These are phyloP conservation scores for Dothideomycetes sp. DNA, from an alignment of 2,329 filamentous ascomycete species.

Conservation along the genomic window DNA sequence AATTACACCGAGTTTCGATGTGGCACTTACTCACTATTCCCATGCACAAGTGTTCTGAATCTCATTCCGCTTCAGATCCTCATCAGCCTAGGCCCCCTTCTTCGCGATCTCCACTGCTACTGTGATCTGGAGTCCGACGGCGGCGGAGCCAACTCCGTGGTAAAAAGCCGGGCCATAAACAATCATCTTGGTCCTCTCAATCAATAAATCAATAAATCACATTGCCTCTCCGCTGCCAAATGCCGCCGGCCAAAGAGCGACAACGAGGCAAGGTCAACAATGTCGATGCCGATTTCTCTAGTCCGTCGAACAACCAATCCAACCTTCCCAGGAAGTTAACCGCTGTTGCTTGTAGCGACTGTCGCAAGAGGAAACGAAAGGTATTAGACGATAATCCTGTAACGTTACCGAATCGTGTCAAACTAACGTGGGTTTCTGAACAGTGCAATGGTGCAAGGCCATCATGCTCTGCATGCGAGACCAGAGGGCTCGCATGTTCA, in stretches of 20 bases:
- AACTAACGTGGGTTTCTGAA: background rate
- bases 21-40: no score
- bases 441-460: constrained; percentile 11
- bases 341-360: constrained; percentile 8
- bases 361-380: constrained; percentile 12
- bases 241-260: constrained; percentile 11
- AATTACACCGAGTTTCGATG: no score
- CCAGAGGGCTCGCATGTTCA: constrained; percentile 1
- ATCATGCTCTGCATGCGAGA: constrained; percentile 9
- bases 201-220: constrained; percentile 3
- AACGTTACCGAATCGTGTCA: background rate
- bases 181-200: constrained; percentile 3
- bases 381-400: background rate
- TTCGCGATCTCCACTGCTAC: no score
- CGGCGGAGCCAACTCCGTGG: constrained; percentile 12
- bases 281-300: constrained; percentile 1
- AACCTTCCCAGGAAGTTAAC: constrained; percentile 7
- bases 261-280: constrained; percentile 5
- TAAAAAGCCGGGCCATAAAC: constrained; percentile 5
- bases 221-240: constrained; percentile 1
- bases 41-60: no score
- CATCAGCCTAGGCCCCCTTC: no score
- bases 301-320: background rate
- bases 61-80: no score
- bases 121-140: no score